These are phyloP conservation scores for Canariomyces notabilis DNA, from an alignment of 2,329 filamentous ascomycete species.

Conservation along the genomic window DNA sequence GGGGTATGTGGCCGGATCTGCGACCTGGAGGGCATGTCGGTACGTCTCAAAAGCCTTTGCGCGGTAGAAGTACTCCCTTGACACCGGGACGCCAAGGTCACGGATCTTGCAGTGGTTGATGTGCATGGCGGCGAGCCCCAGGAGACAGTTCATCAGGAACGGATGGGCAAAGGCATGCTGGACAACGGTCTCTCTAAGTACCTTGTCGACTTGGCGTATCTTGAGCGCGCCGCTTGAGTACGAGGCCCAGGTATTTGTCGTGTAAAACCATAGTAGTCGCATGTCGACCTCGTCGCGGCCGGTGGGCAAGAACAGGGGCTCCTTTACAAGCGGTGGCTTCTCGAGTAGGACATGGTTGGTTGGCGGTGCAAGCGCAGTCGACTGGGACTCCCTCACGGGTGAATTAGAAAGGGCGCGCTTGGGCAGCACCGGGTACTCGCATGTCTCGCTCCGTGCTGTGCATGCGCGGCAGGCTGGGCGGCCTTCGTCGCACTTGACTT, in stretches of 20 bases:
- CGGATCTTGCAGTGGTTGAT: conserved; percentile 34
- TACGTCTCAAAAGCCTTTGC: conserved; percentile 47
- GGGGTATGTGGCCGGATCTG: conserved; percentile 41
- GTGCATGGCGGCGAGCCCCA: conserved; percentile 48
- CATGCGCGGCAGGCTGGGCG: conserved; percentile 47
- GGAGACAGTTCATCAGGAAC: conserved; percentile 52
- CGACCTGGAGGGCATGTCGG: conserved; percentile 44
- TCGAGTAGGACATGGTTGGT: conserved; percentile 5
- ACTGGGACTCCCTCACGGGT: conserved; percentile 9
- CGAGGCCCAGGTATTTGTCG: conserved; percentile 40
- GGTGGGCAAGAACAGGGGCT: conserved; percentile 34
- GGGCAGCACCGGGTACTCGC: conserved; percentile 35
- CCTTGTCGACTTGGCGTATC: conserved; percentile 34
- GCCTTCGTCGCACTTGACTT: conserved; percentile 49
- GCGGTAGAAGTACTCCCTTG: conserved; percentile 41
- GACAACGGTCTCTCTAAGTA: conserved; percentile 44
- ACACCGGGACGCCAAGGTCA: conserved; percentile 31
- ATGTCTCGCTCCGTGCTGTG: conserved; percentile 42
- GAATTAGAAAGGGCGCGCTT: conserved; percentile 18
- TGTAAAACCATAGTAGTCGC: conserved; percentile 53
- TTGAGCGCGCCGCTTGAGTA: conserved; percentile 39
- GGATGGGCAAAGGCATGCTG: conserved; percentile 47
- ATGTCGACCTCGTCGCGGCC: conserved; percentile 41
- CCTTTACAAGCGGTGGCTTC: conserved; percentile 23
- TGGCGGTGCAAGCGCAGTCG: conserved; percentile 9